These are phyloP conservation scores for Penicillium digitatum DNA, from an alignment of 2,329 filamentous ascomycete species.

Conservation along the genomic window DNA sequence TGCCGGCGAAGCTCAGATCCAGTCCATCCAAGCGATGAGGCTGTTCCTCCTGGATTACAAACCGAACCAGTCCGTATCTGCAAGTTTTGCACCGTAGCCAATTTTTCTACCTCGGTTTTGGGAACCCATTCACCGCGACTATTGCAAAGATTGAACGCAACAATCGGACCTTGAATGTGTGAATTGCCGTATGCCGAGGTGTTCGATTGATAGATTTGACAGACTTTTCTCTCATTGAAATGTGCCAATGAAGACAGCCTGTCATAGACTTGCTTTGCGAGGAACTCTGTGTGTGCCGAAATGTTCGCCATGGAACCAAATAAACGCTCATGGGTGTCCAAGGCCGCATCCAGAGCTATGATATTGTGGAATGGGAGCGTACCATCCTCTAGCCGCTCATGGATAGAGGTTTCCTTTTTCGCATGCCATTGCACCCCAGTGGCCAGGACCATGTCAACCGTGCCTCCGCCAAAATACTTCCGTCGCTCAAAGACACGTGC, in stretches of 20 bases:
- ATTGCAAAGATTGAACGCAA: slow-evolving; percentile 79
- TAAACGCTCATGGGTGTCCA: slow-evolving; percentile 64
- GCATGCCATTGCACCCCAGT: slow-evolving; percentile 79
- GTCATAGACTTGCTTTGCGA: slow-evolving; percentile 58
- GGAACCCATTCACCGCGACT: slow-evolving; percentile 69
- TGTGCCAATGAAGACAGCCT: slow-evolving; percentile 62
- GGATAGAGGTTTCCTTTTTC: slow-evolving; percentile 65
- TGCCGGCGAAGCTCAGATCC: slow-evolving; percentile 80
- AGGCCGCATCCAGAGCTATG: slow-evolving; percentile 70
- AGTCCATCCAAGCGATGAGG: slow-evolving; percentile 65
- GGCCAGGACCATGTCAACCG: slow-evolving; percentile 82
- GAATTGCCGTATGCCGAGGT: slow-evolving; percentile 43
- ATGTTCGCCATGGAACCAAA: slow-evolving; percentile 69
- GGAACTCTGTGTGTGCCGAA: slow-evolving; percentile 64
- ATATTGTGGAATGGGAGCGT: slow-evolving; percentile 90
- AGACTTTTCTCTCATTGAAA: slow-evolving; percentile 63
- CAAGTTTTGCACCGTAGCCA: slow-evolving; percentile 72
- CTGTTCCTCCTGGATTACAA: slow-evolving; percentile 87
- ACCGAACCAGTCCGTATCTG: slow-evolving; percentile 84
- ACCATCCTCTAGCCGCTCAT: slow-evolving; percentile 84
- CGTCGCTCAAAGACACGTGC: slow-evolving; percentile 61
- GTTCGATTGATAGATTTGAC: slow-evolving; percentile 58
- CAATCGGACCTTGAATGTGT: slow-evolving; percentile 62
- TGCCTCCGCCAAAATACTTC: slow-evolving; percentile 89
- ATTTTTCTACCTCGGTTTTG: slow-evolving; percentile 79